Percentiles rank a stretch among this genome's conserved stretches.
Conservation (phyloP, 169 alveolate genomes). For the Plasmodium coatneyi region DNA sequence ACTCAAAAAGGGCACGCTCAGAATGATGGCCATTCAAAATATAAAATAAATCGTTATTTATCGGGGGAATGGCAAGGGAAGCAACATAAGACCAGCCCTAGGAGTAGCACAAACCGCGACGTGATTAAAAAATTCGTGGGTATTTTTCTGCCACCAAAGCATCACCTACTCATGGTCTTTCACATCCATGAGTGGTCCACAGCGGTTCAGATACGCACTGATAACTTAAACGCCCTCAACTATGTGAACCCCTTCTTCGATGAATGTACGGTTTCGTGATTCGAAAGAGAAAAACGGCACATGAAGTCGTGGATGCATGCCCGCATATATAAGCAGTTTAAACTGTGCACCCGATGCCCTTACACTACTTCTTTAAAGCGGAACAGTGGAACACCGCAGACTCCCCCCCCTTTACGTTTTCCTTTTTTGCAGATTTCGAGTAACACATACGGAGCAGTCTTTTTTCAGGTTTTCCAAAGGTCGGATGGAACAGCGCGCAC, state of each 20-base stretch:
- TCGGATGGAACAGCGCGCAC: neutral
- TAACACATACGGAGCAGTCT: neutral
- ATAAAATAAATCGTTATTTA: neutral
- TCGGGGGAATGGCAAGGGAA: neutral
- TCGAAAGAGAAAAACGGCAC: neutral
- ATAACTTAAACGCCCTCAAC: constrained; percentile 45
- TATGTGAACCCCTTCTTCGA: constrained; percentile 51
- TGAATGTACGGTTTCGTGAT: constrained; percentile 22
- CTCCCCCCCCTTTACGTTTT: neutral
- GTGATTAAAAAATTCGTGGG: constrained; percentile 42
- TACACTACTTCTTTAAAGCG: neutral
- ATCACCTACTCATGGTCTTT: constrained; percentile 66
- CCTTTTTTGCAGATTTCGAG: neutral
- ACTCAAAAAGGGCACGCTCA: neutral
- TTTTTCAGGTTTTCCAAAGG: neutral
- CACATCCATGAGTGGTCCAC: constrained; percentile 38
- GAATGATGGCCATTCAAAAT: neutral
- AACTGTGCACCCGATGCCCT: neutral
- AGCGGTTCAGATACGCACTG: constrained; percentile 62
- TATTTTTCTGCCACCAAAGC: constrained; percentile 59
- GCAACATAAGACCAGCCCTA: neutral
- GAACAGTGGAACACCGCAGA: neutral
- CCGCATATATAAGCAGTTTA: neutral
- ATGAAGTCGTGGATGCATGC: neutral
- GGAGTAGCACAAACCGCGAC: neutral